These are phyloP conservation scores for Neurospora sp. DNA, from an alignment of 495 filamentous ascomycete genomes.

Conservation along the genomic window DNA sequence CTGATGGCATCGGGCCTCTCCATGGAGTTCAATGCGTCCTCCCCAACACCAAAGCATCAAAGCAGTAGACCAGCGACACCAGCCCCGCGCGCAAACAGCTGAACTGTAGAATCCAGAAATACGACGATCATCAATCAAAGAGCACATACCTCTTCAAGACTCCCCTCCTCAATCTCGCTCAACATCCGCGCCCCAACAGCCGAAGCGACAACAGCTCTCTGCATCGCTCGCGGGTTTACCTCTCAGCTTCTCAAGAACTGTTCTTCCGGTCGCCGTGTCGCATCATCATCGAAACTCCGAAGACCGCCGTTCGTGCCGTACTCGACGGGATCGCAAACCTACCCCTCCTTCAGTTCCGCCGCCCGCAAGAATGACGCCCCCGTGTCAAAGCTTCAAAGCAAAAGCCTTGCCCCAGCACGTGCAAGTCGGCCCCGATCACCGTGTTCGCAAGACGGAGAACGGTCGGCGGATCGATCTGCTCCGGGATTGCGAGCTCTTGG, in stretches of 20 bases:
- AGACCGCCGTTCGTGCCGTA: no score
- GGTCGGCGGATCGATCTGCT: conserved; percentile 45
- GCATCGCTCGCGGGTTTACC: conserved; percentile 2
- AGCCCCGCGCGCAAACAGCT: background rate
- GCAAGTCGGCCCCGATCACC: conserved; percentile 37
- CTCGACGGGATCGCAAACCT: background rate
- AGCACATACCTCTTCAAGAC: conserved; percentile 30
- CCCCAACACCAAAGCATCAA: background rate
- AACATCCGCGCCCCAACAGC: conserved; percentile 53
- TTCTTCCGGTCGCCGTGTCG: background rate
- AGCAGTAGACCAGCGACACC: background rate
- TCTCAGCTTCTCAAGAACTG: background rate
- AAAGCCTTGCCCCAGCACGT: conserved; percentile 39
- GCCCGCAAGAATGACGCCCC: conserved; percentile 45
- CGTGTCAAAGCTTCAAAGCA: conserved; percentile 44
- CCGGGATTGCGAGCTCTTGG: conserved; percentile 55
- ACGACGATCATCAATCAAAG: background rate
- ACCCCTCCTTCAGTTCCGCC: background rate
- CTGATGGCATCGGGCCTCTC: background rate
- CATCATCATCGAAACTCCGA: background rate
- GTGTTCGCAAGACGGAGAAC: conserved; percentile 37
- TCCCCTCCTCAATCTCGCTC: conserved; percentile 28
- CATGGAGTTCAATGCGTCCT: background rate
- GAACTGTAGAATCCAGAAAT: background rate
- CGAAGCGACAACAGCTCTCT: conserved; percentile 19